These are phyloP conservation scores for Bryoglossum gracile DNA, from an alignment of 495 filamentous ascomycete species.

Conservation along the genomic window DNA sequence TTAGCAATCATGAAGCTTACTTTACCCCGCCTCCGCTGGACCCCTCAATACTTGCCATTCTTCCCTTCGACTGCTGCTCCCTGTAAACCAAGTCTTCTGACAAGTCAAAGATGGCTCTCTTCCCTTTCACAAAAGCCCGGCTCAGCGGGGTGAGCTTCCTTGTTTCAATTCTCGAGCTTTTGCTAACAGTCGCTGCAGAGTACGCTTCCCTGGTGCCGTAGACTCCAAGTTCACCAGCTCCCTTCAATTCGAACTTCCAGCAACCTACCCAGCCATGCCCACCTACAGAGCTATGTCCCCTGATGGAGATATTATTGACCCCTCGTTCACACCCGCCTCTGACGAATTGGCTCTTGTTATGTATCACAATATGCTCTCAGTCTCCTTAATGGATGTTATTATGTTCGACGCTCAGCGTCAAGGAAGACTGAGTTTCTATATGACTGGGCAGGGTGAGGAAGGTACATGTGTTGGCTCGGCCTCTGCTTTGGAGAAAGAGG, in stretches of 20 bases:
- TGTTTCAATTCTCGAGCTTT: not conserved
- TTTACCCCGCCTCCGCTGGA: not conserved
- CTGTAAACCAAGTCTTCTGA: not conserved
- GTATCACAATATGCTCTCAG: slow-evolving; percentile 55
- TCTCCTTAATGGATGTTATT: slow-evolving; percentile 88
- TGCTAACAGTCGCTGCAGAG: slow-evolving; percentile 26
- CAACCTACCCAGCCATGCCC: slow-evolving; percentile 57
- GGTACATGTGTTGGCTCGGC: slow-evolving; percentile 85
- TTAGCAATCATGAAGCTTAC: slow-evolving; percentile 13
- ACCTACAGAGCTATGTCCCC: slow-evolving; percentile 61
- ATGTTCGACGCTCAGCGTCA: slow-evolving; percentile 84
- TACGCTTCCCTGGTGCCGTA: slow-evolving; percentile 91
- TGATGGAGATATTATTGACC: slow-evolving; percentile 63
- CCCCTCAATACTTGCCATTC: not conserved
- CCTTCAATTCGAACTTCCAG: slow-evolving; percentile 67
- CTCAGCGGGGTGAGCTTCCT: slow-evolving; percentile 15
- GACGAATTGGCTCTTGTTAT: slow-evolving; percentile 37
- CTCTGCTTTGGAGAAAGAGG: slow-evolving; percentile 69
- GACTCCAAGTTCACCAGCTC: slow-evolving; percentile 82
- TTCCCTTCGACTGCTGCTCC: not conserved
- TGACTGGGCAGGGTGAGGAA: slow-evolving; percentile 96
- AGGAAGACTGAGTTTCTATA: slow-evolving; percentile 80
- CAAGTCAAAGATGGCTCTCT: slow-evolving; percentile 13
- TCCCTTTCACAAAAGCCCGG: slow-evolving; percentile 23
- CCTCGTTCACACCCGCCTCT: slow-evolving; percentile 64